Evolutionary conservation across 148 eudicot genomes (phyloP).

Genomic region (Agrostemma githago): DNA sequence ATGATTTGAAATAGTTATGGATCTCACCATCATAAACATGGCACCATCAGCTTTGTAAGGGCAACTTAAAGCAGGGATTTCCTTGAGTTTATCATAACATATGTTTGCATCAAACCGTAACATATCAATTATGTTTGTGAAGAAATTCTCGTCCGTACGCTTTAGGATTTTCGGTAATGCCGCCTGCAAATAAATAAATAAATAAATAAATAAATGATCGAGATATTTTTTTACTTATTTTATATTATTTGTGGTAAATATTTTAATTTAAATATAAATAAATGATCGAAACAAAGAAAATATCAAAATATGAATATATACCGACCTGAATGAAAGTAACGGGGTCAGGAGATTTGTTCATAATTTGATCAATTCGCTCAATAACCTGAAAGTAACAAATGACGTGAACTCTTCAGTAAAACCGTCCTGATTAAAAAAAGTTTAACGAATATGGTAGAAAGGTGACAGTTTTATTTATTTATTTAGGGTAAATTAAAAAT

Average conservation of each 20-base stretch:
- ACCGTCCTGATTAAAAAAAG: no score
- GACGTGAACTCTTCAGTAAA: no score
- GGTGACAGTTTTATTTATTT: no score
- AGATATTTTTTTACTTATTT: no score
- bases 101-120: conserved; percentile 33
- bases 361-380: conserved; percentile 35
- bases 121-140: conserved; percentile 22
- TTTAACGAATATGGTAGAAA: no score
- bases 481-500: no score
- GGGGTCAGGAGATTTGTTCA: conserved; percentile 46
- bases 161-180: conserved; percentile 46
- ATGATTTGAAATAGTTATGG: not conserved
- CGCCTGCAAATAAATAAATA: conserved; percentile 28
- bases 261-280: no score
- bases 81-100: conserved; percentile 36
- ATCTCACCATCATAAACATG: conserved; percentile 49
- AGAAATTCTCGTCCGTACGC: conserved; percentile 40
- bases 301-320: no score
- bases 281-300: no score
- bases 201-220: not conserved
- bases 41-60: conserved; percentile 56
- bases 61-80: conserved; percentile 48
- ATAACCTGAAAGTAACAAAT: conserved; percentile 30
- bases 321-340: conserved; percentile 61
- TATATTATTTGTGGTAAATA: no score